Evolutionary conservation across 2,329 filamentous ascomycete genomes (phyloP), one percentile per base, ranked within the genome.

Genomic region (Colletotrichum eremochloae): DNA sequence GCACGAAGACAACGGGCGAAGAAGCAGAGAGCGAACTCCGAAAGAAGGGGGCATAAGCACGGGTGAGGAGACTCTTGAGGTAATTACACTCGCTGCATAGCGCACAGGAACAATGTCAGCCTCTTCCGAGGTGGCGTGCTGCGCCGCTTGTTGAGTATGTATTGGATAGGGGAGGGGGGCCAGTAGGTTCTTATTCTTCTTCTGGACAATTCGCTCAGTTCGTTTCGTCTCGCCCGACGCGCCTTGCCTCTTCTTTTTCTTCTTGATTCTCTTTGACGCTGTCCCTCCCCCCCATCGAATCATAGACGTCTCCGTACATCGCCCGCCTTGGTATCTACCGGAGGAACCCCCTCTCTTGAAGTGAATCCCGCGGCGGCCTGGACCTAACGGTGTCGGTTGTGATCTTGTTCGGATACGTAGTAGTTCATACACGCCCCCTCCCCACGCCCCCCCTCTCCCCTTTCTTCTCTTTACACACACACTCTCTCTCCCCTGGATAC

Each of bases 111-210:
- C 44, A 42, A 52, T 24, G 20, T 36, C 11, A 52, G 53, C 60
- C 64, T 57, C 56, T 63, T 58, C 36, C 69, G 52, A 36, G 38
- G 58, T 61, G 52, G 65, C 42, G 53, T 38, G 38, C 61, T 44
- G 36, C 66, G 69, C 69, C 65, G 69, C 69, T 18, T 48, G 53
- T 56, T 60, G 66, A 40, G 20, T 11, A 46, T 46, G 53, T 42
- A 68, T 55, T 38, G 64, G 24, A 29, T 14, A 24, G 11, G 40
- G 42, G 42, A 12, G 48, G 29, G 29, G 38, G 15, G 24, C 33
- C 33, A 8, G 33, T 8, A 36, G 24, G 53, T 31, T 50, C 9
- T 63, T 69, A n/a, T 56, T 60, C 55, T 70, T 36, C 33, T 42
- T 67, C 38, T 63, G 46, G 40, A 36, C 44, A 20, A 8, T 24